A percentile compares a stretch with the other conserved stretches of the same genome.
These are phyloP conservation scores for Nadsonia fulvescens DNA, from an alignment of 805 yeast genomes.

Conservation along the genomic window DNA sequence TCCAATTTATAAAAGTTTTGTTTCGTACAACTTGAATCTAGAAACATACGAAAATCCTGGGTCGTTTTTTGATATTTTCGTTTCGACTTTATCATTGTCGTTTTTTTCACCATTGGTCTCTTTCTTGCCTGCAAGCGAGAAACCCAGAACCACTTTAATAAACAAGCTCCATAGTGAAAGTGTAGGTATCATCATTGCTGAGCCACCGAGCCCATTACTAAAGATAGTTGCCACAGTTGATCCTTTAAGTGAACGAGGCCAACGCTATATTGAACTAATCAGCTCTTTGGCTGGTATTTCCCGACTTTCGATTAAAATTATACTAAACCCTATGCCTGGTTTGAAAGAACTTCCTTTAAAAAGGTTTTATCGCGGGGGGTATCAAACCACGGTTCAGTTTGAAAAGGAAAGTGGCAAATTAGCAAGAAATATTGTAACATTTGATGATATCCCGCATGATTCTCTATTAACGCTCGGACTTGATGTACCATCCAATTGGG, in stretches of 20 bases:
- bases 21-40: too few relatives aligned
- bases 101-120: too few relatives aligned
- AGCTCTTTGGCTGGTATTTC: constrained; percentile 24
- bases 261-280: constrained; percentile 33
- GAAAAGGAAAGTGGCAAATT: constrained; percentile 15
- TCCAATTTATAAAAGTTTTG: too few relatives aligned
- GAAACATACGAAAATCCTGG: too few relatives aligned
- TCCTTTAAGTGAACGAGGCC: constrained; percentile 57
- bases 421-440: constrained; percentile 17
- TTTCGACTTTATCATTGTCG: too few relatives aligned
- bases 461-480: constrained; percentile 36
- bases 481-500: constrained; percentile 52
- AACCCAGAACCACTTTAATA: too few relatives aligned
- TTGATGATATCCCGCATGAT: constrained; percentile 32
- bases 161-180: constrained; percentile 1
- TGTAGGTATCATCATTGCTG: constrained; percentile 2
- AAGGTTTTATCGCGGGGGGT: constrained; percentile 38
- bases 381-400: constrained; percentile 20
- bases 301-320: constrained; percentile 34
- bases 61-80: too few relatives aligned
- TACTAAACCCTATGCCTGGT: constrained; percentile 36
- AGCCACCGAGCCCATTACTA: constrained; percentile 14
- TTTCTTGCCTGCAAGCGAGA: too few relatives aligned
- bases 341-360: constrained; percentile 29
- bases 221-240: constrained; percentile 48